phyloP scores from a whole-genome alignment of 768 basidiomycete species.

The Leccinum uliginosum region DNA sequence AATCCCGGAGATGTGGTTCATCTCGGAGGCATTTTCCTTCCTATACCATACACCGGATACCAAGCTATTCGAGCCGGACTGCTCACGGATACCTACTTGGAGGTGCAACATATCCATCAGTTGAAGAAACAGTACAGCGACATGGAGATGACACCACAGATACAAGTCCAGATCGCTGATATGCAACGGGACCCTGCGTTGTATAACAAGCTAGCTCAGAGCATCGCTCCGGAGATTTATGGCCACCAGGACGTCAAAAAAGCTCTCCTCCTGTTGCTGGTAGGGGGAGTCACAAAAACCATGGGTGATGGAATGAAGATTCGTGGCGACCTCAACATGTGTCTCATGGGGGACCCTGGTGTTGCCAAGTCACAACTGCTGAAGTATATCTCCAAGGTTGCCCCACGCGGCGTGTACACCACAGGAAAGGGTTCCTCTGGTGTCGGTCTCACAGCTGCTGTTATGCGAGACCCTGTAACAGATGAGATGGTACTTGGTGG shows the following conservation, averaged over 20 bases:
- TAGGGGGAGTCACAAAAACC: slow-evolving; percentile 93
- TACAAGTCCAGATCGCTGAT: slow-evolving; percentile 61
- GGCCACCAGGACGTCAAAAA: slow-evolving; percentile 98
- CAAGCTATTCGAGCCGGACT: slow-evolving; percentile 96
- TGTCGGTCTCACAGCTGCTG: slow-evolving; percentile 97
- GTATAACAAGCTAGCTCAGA: slow-evolving; percentile 84
- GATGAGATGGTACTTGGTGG: slow-evolving; percentile 98
- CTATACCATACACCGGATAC: slow-evolving; percentile 95
- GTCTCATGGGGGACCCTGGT: slow-evolving; percentile 99
- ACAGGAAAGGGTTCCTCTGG: slow-evolving; percentile 98
- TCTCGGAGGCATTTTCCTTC: slow-evolving; percentile 94
- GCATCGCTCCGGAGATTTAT: slow-evolving; percentile 98
- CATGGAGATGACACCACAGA: slow-evolving; percentile 88
- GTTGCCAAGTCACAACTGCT: slow-evolving; percentile 96
- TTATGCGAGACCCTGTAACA: slow-evolving; percentile 98
- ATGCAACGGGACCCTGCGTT: slow-evolving; percentile 73
- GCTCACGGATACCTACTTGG: slow-evolving; percentile 95
- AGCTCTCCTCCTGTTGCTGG: slow-evolving; percentile 83
- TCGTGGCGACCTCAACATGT: slow-evolving; percentile 94
- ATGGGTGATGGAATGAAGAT: slow-evolving; percentile 99
- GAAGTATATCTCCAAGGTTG: slow-evolving; percentile 98
- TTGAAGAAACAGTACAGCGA: slow-evolving; percentile 97
- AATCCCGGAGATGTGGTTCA: slow-evolving; percentile 96
- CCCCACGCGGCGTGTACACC: slow-evolving; percentile 95
- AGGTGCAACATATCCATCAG: slow-evolving; percentile 85